A percentile compares a stretch with the other conserved stretches of the same genome.
These are phyloP conservation scores for Cyberlindnera subsufficiens DNA, from an alignment of 805 yeast genomes.

Conservation along the genomic window DNA sequence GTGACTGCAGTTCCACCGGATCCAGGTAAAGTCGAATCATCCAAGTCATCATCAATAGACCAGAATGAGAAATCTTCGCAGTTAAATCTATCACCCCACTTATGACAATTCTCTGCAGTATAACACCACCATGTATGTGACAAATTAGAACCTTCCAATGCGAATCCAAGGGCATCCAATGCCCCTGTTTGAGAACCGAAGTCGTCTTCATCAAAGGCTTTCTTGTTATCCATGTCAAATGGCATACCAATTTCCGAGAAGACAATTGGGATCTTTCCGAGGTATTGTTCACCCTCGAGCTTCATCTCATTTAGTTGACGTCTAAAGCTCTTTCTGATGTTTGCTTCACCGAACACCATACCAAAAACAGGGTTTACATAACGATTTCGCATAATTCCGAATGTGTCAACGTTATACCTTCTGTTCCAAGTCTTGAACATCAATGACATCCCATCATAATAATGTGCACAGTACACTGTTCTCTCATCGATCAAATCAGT, in stretches of 20 bases:
- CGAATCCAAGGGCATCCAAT: conserved; percentile 74
- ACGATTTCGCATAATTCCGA: conserved; percentile 77
- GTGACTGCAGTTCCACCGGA: conserved; percentile 2
- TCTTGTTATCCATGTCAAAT: conserved; percentile 83
- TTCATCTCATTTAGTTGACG: conserved; percentile 64
- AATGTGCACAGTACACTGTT: conserved; percentile 81
- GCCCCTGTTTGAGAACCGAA: conserved; percentile 76
- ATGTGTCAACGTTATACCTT: conserved; percentile 76
- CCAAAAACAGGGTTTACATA: conserved; percentile 70
- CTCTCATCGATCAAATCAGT: conserved; percentile 47
- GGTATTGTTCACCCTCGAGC: conserved; percentile 50
- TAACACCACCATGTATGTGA: conserved; percentile 88
- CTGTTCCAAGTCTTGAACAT: conserved; percentile 90
- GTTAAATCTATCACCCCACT: conserved; percentile 91
- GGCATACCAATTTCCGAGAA: conserved; percentile 98
- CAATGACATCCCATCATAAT: conserved; percentile 89
- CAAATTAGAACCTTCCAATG: conserved; percentile 67
- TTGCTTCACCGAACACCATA: conserved; percentile 75
- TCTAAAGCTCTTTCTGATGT: conserved; percentile 66
- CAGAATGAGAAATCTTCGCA: conserved; percentile 89
- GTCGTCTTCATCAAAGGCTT: conserved; percentile 60
- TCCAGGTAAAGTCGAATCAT: conserved; percentile 5
- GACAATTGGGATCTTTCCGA: conserved; percentile 72
- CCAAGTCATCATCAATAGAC: conserved; percentile 54
- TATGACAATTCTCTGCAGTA: conserved; percentile 63